A percentile compares a stretch with the other conserved stretches of the same genome.
These are phyloP conservation scores for Sextonia rubra DNA, from an alignment of 164 flowering plant species.

Conservation along the genomic window DNA sequence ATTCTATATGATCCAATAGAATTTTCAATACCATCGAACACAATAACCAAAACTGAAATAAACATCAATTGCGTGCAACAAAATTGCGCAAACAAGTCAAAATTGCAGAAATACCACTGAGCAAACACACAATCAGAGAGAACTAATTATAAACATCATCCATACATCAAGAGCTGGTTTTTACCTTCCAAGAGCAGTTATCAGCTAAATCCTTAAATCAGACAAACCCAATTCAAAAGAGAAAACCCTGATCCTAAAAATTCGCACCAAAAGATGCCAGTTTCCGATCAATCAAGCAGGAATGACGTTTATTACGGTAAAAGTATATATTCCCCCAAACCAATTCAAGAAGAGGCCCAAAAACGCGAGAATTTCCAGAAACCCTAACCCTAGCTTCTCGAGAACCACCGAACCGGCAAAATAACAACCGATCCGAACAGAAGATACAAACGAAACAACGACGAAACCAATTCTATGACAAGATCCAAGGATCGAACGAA, in stretches of 20 bases:
- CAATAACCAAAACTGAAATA: not conserved
- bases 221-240: not conserved
- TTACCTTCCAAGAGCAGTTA: slow-evolving; percentile 17
- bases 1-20: not conserved
- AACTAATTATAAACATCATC: not conserved
- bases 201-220: not conserved
- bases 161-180: not conserved
- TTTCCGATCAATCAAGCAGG: not conserved
- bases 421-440: slow-evolving; percentile 1
- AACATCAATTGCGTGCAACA: not conserved
- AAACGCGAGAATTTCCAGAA: slow-evolving; percentile 16
- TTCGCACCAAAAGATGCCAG: not conserved
- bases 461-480: slow-evolving; percentile 6
- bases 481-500: slow-evolving; percentile 12
- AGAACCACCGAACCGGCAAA: slow-evolving; percentile 10
- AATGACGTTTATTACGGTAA: not conserved
- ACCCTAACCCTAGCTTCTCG: slow-evolving; percentile 32
- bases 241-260: slow-evolving; percentile 5
- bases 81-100: not conserved
- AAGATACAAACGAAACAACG: not conserved
- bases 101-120: not conserved
- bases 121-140: not conserved
- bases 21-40: not conserved
- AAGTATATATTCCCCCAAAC: slow-evolving; percentile 8
- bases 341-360: slow-evolving; percentile 9